Conservation (phyloP, 2,329 filamentous ascomycete species). For the Fusarium sulawesiense region DNA sequence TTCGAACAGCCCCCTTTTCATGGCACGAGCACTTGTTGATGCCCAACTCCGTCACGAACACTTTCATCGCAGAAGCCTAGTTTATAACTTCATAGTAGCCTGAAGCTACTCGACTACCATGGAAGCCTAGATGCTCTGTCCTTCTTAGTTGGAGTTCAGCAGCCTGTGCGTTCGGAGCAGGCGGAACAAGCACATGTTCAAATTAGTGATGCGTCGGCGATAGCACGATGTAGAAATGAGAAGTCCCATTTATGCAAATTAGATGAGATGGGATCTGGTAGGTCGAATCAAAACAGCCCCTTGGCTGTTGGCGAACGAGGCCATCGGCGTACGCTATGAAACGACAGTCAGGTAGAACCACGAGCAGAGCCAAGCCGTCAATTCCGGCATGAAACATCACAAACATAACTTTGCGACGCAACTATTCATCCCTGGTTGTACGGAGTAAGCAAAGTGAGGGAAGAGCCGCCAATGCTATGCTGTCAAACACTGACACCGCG, state of each 20-base stretch:
- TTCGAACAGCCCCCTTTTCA: background rate
- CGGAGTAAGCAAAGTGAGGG: background rate
- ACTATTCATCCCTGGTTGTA: background rate
- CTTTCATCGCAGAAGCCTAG: background rate
- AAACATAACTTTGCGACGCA: no score
- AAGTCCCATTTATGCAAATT: no score
- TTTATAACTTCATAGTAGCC: no score
- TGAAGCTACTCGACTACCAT: background rate
- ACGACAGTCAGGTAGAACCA: background rate
- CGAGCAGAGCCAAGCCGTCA: background rate
- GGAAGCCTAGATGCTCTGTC: background rate
- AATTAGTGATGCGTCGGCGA: background rate
- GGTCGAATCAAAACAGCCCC: no score
- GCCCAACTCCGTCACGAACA: background rate
- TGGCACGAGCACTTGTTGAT: background rate
- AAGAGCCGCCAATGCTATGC: background rate
- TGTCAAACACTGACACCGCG: background rate
- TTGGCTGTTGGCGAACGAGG: no score
- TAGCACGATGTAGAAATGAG: background rate
- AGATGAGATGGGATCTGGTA: no score
- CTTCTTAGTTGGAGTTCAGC: background rate
- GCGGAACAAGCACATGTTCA: no score
- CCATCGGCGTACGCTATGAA: no score
- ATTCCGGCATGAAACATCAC: background rate
- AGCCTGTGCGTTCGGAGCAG: background rate